Evolutionary conservation across 2,329 filamentous ascomycete species (phyloP).

Genomic region (Tolypocladium tropicale): DNA sequence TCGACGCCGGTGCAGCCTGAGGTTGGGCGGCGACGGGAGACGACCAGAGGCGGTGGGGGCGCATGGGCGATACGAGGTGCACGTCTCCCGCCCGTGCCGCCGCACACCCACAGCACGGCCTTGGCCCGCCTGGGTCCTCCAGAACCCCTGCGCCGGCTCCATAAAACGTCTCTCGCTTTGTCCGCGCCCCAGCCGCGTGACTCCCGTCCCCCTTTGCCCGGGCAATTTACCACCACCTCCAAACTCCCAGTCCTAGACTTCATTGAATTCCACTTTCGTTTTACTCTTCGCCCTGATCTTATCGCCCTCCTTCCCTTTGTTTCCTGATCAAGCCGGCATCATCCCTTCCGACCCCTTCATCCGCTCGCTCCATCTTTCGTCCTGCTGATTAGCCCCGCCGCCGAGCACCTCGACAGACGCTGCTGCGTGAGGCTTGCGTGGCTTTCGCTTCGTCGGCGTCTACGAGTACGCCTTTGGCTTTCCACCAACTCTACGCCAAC

Average conservation of each 20-base stretch:
- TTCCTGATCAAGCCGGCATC: neutral
- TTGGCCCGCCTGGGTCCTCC: neutral
- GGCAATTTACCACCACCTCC: neutral
- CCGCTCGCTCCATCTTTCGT: neutral
- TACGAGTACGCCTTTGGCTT: neutral
- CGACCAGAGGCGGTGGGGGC: no score
- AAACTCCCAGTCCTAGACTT: neutral
- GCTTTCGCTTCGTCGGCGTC: neutral
- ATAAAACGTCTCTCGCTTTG: neutral
- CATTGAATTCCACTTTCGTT: slow-evolving; percentile 2
- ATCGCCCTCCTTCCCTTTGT: neutral
- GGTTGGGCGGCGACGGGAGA: neutral
- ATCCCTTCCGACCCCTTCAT: slow-evolving; percentile 2
- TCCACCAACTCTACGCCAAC: neutral
- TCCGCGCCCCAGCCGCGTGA: neutral
- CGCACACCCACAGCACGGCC: neutral
- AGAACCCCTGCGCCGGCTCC: neutral
- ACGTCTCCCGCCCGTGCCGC: no score
- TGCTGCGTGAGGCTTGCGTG: neutral
- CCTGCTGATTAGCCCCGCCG: neutral
- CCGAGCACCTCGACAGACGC: neutral
- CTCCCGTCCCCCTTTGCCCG: neutral
- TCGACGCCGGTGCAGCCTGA: neutral
- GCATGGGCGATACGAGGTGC: neutral
- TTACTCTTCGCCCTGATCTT: neutral